Conservation (phyloP, 176 grass and related monocot species). For the Phragmites australis region DNA sequence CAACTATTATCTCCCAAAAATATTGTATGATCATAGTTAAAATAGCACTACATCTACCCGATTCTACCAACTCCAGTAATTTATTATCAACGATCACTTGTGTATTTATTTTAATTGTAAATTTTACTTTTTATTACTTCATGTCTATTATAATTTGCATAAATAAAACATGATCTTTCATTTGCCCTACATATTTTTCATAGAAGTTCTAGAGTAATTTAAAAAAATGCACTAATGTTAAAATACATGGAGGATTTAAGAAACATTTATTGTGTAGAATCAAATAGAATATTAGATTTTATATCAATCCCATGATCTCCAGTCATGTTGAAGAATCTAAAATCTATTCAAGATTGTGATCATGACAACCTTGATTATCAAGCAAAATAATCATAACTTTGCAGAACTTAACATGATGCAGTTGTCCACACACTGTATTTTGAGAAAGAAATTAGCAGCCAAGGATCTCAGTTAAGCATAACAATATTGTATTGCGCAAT, state of each 20-base stretch:
- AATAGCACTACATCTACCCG: neutral
- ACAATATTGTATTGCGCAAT: neutral
- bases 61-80: neutral
- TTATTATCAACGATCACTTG: neutral
- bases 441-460: neutral
- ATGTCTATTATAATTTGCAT: neutral
- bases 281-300: neutral
- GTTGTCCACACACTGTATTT: neutral
- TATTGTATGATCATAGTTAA: neutral
- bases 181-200: neutral
- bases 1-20: neutral
- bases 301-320: neutral
- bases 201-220: neutral
- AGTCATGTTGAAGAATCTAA: neutral
- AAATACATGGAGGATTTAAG: neutral
- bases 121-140: neutral
- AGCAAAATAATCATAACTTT: neutral
- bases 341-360: neutral
- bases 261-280: neutral
- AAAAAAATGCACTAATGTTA: neutral
- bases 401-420: neutral
- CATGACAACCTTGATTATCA: neutral
- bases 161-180: neutral
- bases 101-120: neutral
- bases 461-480: constrained; percentile 5